These are phyloP conservation scores for Aquilaria malaccensis DNA, from an alignment of 345 rosid species.

Conservation along the genomic window DNA sequence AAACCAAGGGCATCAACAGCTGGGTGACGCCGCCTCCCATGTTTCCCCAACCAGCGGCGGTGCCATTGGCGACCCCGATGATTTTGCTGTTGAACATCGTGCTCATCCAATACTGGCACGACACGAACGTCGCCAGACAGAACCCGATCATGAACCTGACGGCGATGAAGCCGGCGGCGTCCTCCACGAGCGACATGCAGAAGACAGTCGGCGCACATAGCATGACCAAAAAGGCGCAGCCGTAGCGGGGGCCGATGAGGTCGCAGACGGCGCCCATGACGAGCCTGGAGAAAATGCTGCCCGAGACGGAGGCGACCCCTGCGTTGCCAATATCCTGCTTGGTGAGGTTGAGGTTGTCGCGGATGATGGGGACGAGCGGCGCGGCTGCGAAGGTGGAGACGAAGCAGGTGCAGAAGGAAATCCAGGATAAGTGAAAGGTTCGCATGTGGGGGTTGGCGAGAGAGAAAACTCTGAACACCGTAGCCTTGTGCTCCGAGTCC, in stretches of 20 bases:
- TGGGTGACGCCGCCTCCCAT: slow-evolving; percentile 96
- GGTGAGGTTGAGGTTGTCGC: slow-evolving; percentile 69
- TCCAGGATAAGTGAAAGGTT: slow-evolving; percentile 88
- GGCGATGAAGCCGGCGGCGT: slow-evolving; percentile 58
- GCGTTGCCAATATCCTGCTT: slow-evolving; percentile 72
- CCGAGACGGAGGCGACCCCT: slow-evolving; percentile 87
- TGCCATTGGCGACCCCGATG: slow-evolving; percentile 82
- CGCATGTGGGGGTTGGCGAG: slow-evolving; percentile 83
- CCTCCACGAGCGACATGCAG: slow-evolving; percentile 64
- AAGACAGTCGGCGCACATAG: slow-evolving; percentile 77
- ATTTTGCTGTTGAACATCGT: slow-evolving; percentile 90
- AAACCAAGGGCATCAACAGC: slow-evolving; percentile 76
- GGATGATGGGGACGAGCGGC: slow-evolving; percentile 81
- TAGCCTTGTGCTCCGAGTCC: slow-evolving; percentile 87
- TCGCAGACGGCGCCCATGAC: slow-evolving; percentile 91
- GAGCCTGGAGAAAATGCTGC: slow-evolving; percentile 88
- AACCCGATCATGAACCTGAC: slow-evolving; percentile 93
- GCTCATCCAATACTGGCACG: slow-evolving; percentile 98
- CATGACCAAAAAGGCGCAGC: slow-evolving; percentile 81
- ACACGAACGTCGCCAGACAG: slow-evolving; percentile 85
- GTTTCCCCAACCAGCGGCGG: slow-evolving; percentile 95
- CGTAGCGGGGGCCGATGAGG: slow-evolving; percentile 76
- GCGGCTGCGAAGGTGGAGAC: slow-evolving; percentile 91
- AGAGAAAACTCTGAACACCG: slow-evolving; percentile 60
- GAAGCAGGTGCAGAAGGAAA: slow-evolving; percentile 84